These are phyloP conservation scores for Kodamaea anthophila DNA, from an alignment of 1,139 yeast genomes.

Conservation along the genomic window DNA sequence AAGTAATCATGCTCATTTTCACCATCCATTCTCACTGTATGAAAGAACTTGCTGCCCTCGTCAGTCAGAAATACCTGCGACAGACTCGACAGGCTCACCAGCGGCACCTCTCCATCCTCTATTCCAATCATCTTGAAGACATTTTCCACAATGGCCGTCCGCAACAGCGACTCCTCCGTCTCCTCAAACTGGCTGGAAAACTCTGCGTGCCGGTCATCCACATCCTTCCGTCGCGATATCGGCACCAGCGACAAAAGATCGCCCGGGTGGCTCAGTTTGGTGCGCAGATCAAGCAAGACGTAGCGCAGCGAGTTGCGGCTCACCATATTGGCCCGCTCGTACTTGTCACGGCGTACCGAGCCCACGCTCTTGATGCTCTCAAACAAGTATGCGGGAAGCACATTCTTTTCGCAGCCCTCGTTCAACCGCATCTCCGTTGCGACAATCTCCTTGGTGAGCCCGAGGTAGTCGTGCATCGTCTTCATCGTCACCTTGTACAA, in stretches of 20 bases:
- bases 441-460: conserved; percentile 75
- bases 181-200: conserved; percentile 60
- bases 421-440: conserved; percentile 72
- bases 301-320: conserved; percentile 44
- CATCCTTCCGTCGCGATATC: conserved; percentile 46
- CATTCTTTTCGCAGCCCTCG: conserved; percentile 8
- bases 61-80: conserved; percentile 22
- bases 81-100: conserved; percentile 20
- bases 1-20: no score
- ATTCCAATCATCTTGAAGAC: conserved; percentile 72
- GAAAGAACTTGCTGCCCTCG: conserved; percentile 20
- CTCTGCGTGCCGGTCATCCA: neutral
- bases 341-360: no score
- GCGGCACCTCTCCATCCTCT: conserved; percentile 23
- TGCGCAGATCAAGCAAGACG: conserved; percentile 57
- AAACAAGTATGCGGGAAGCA: conserved; percentile 55
- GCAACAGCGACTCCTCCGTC: conserved; percentile 65
- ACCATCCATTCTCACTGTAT: conserved; percentile 14
- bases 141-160: conserved; percentile 69
- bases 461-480: conserved; percentile 81
- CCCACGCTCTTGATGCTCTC: conserved; percentile 1
- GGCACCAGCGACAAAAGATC: conserved; percentile 82
- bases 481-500: conserved; percentile 87
- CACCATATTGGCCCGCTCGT: conserved; percentile 1
- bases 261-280: conserved; percentile 66